Base-by-base conservation (phyloP, 345 rosid species). In the Corchorus olitorius region DNA sequence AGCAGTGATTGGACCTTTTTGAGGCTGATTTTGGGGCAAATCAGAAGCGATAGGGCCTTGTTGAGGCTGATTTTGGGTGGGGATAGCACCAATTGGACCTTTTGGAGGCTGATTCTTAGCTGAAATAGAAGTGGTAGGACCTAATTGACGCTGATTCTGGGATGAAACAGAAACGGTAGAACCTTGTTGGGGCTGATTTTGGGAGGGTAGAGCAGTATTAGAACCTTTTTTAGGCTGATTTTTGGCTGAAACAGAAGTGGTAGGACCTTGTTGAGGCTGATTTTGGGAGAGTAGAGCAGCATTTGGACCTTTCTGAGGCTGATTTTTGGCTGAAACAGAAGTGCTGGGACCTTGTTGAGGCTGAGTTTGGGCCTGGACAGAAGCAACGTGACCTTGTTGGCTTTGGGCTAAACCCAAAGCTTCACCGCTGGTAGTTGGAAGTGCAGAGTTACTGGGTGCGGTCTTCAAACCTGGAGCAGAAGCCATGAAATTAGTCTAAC, bases 391-490 rank as follows among this genome's bases (percentile, higher is more conserved):
- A 19, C 72, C 79, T 67, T 80, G 81, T 72, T 81, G 92, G 65
- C 78, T 77, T 84, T 84, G 87, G 69, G 81, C 75, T 81, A 75
- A 86, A 73, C 53, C 65, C 61, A 82, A 82, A 76, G 86, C 78
- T 79, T 91, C 91, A 19, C 79, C 78, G 56, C 74, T 73, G 46
- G 78, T 19, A 70, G 76, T 43, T 52, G 84, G 72, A 67, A 72
- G 81, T 34, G 62, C 41, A 56, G 83, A 70, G 77, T 67, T 82
- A 75, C 70, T 72, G 45, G 83, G 77, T 35, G 78, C 37, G 65
- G 64, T 65, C 76, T 80, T 78, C 78, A 82, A 76, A 78, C 86
- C 64, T 71, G 81, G 59, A 71, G 16, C 74, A 10, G 46, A 10
- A 52, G 33, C 46, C 46, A 70, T 53, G 16, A 33, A 35, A 49